Base-by-base conservation (phyloP, 345 rosid genomes). In the Mercurialis annua region DNA sequence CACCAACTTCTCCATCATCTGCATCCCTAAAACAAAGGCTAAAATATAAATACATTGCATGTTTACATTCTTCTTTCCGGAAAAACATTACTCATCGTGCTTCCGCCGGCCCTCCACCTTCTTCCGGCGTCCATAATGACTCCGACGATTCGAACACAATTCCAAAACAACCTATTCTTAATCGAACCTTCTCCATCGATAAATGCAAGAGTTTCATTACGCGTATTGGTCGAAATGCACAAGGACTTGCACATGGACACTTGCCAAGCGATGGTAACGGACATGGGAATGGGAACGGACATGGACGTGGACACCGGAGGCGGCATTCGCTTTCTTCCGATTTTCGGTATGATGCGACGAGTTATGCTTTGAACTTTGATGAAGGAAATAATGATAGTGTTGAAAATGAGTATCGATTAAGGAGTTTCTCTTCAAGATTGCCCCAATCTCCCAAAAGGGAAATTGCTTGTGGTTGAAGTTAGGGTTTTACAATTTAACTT, bases 341-440 rank as follows among this genome's bases (percentile, higher is more conserved):
- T 18, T 78, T 80, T 40, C 68, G 26, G 5, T 84, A 84, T 30
- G 81, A 84, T 53, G 71, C 84, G 0, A 58, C 46, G 50, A 84
- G 83, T 52, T 84, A 84, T 59, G 66, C 88, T 1, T 54, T 82
- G 43, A 84, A 84, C 65, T 84, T 84, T 16, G 86, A 84, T 2
- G 82, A 80, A 2, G 80, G 80, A 2, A 16, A 14, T 0, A 50
- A 48, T 10, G 56, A 58, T 5, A 24, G 14, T 10, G 5, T n/a
- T 0, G 20, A 23, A 1, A 66, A 54, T 4, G 77, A 69, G 48
- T 36, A 23, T 7, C 75, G 40, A 0, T 16, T 43, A 26, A 71
- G 59, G 48, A 70, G 21, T 38, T 82, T 82, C 33, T 29, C 77
- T 16, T 46, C 85, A 10, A 63, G 83, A 51, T 52, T 82, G 60